A percentile compares a stretch with the other conserved stretches of the same genome.
Evolutionary conservation across 176 grass and related monocot species (phyloP).

Genomic region (Luzula sylvatica): DNA sequence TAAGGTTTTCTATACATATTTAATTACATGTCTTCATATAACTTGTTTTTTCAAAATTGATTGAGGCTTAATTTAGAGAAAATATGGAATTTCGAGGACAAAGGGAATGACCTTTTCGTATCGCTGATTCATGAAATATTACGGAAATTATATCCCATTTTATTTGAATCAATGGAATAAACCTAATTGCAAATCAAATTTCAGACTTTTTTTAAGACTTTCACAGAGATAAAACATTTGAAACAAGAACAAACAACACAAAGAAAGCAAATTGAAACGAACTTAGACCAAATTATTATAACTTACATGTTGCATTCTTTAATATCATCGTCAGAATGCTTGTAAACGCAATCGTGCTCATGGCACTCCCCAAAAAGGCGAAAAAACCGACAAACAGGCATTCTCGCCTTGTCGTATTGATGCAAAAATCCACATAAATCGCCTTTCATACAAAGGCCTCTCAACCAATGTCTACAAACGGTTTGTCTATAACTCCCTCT

Average conservation of each 20-base stretch:
- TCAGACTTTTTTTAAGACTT: no score
- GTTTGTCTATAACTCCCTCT: conserved; percentile 87
- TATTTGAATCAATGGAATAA: background rate
- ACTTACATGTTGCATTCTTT: conserved; percentile 98
- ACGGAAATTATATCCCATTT: background rate
- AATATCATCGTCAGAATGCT: conserved; percentile 89
- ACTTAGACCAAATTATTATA: no score
- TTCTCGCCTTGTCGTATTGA: conserved; percentile 98
- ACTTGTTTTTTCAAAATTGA: no score
- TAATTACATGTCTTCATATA: no score
- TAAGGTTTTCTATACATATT: no score
- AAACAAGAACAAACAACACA: no score
- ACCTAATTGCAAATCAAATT: background rate
- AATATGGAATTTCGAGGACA: background rate
- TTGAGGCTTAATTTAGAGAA: background rate
- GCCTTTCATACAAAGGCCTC: conserved; percentile 94
- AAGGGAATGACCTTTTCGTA: no score
- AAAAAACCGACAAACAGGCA: conserved; percentile 99
- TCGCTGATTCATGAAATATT: no score
- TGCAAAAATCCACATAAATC: conserved; percentile 91
- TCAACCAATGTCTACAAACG: conserved; percentile 94
- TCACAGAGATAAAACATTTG: no score
- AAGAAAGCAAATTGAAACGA: background rate
- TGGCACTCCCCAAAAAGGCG: conserved; percentile 84
- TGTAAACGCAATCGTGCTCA: conserved; percentile 88